phyloP scores from a whole-genome alignment of 148 eudicot genomes.

The Suaeda aralocaspica region DNA sequence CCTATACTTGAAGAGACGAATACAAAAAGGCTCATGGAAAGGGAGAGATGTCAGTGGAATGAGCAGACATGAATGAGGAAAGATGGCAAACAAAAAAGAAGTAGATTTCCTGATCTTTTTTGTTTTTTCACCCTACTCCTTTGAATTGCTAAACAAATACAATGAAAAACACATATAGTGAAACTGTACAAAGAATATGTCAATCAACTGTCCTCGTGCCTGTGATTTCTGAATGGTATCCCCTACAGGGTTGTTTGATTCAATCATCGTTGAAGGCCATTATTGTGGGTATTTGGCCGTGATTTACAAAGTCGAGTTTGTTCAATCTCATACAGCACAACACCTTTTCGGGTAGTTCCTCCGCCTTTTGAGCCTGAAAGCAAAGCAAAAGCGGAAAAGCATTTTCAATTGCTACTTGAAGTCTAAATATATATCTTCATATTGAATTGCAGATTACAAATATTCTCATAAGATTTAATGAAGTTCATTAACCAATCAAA shows the following conservation, averaged over 20 bases:
- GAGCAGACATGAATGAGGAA: background rate
- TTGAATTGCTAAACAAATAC: constrained; percentile 4
- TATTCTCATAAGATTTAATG: too few species aligned
- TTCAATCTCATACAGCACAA: constrained; percentile 67
- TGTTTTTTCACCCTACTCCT: constrained; percentile 7
- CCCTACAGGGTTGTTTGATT: constrained; percentile 11
- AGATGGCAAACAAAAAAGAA: background rate
- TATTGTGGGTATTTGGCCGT: constrained; percentile 66
- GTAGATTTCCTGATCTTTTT: constrained; percentile 3
- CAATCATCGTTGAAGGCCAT: constrained; percentile 32
- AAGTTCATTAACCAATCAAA: background rate
- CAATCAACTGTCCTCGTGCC: constrained; percentile 16
- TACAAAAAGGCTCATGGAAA: background rate
- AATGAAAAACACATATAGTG: constrained; percentile 15
- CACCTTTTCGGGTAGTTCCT: constrained; percentile 88
- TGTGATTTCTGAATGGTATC: constrained; percentile 17
- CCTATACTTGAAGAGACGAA: constrained; percentile 9
- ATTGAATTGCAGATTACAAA: too few species aligned
- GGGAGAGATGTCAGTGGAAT: background rate
- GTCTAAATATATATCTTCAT: too few species aligned
- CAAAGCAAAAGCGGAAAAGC: background rate
- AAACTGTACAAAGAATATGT: constrained; percentile 28
- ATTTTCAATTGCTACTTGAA: background rate
- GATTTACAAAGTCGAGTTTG: constrained; percentile 74
- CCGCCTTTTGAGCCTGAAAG: constrained; percentile 72